Evolutionary conservation across 2,329 filamentous ascomycete species (phyloP), one percentile per base, ranked within the genome.

Genomic region (Sporothrix mexicana): DNA sequence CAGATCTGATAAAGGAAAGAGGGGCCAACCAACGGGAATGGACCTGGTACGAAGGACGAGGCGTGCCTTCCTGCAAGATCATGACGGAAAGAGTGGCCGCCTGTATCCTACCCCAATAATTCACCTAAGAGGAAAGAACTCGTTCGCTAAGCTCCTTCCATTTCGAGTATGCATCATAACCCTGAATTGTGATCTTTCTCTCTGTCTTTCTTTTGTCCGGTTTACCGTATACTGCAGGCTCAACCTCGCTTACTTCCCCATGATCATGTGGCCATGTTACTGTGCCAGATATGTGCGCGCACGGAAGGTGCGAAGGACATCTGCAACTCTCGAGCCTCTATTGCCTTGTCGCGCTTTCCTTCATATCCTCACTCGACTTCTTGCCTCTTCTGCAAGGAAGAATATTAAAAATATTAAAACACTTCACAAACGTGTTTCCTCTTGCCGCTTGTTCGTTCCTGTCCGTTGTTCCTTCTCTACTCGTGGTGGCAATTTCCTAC

Each of bases 261-360:
- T 23, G 47, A 15, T 68, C 64, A 53, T 23, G 64, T 53, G 64
- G 15, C 12, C 17, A 36, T 36, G 13, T n/a, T 23, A 68, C 64
- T 45, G 64, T 68, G 47, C 47, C 12, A 49, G 23, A 51, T 69
- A 30, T n/a, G 55, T 69, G 49, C 64, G 20, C 36, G 45, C 20
- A 36, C 25, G 49, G 47, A 55, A 69, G 66, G 47, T 49, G 45
- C 64, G 64, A 67, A 51, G 49, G 25, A 13, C 66, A n/a, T 41
- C 49, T 66, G 10, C 3, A 41, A n/a, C 9, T 55, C 30, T 23
- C 23, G 15, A 55, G 20, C 20, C 3, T 13, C 36, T 20, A 59
- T 6, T 1, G 36, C 55, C 9, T 13, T 25, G 7, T 45, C 36
- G 17, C 17, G 1, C n/a, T 62, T 62, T 62, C 61, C 61, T 64